Percentiles rank a stretch among this genome's conserved stretches.
phyloP scores from a whole-genome alignment of 1,284 basidiomycete species.

The Sanghuangporus sanghuang region DNA sequence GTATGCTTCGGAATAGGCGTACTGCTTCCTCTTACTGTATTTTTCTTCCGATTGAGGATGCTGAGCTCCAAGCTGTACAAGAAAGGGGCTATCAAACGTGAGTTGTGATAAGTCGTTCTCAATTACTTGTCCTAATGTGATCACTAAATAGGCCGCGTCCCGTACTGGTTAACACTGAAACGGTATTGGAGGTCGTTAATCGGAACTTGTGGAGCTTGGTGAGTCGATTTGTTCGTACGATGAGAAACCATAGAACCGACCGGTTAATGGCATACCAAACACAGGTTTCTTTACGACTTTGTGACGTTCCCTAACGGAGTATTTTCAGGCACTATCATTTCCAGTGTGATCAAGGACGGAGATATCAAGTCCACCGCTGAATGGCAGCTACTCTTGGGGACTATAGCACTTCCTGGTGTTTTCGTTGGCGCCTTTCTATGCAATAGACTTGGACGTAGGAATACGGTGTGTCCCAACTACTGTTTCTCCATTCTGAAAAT shows the following conservation, averaged over 20 bases:
- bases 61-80: slow-evolving; percentile 62
- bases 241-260: not conserved
- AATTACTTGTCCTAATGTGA: not conserved
- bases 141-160: slow-evolving; percentile 43
- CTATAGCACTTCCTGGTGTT: slow-evolving; percentile 64
- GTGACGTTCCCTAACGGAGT: slow-evolving; percentile 73
- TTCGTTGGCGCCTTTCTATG: slow-evolving; percentile 58
- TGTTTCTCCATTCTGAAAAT: not conserved
- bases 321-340: slow-evolving; percentile 61
- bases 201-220: slow-evolving; percentile 72
- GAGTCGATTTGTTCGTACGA: not conserved
- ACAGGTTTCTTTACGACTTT: slow-evolving; percentile 72
- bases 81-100: slow-evolving; percentile 60
- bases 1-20: slow-evolving; percentile 72
- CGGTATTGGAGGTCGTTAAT: slow-evolving; percentile 67
- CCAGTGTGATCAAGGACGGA: slow-evolving; percentile 49
- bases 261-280: not conserved
- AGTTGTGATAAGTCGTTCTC: slow-evolving; percentile 20
- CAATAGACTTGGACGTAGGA: slow-evolving; percentile 58
- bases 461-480: slow-evolving; percentile 40
- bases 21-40: slow-evolving; percentile 62
- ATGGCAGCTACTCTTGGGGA: slow-evolving; percentile 66
- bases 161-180: slow-evolving; percentile 57
- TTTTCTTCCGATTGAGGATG: slow-evolving; percentile 71
- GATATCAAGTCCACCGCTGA: slow-evolving; percentile 58